Evolutionary conservation across 225 moss, liverwort and hornwort species (phyloP), one percentile per base, ranked within the genome.

Genomic region (Thuidium tamariscinum): DNA sequence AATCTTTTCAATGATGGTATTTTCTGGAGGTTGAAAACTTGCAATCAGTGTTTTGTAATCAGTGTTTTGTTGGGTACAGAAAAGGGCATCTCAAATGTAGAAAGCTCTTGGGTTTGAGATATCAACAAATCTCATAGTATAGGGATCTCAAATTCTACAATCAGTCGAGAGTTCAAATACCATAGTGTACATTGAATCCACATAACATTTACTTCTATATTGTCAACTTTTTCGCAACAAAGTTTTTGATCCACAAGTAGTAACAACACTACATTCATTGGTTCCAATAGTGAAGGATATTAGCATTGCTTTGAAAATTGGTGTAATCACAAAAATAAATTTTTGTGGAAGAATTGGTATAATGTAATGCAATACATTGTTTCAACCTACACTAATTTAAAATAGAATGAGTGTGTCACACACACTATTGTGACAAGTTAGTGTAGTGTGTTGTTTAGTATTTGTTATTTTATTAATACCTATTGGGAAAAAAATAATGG

Each of bases 371-470:
- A n/a, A n/a, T n/a, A n/a, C n/a, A 25, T 68, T 5, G 8, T 39
- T 68, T 68, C 7, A 39, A 25, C 25, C 1, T 39, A 2, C 25
- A 41, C 5, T 13, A 41, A 69, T 25, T 41, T 7, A 23, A 69
- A 69, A 25, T 41, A 39, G 5, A 5, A 2, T 69, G 41, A 9
- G 16, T 69, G 2, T 37, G 7, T 67, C 2, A 22, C 5, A 4
- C 0, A 0, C 3, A 41, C 2, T 25, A 14, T 26, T 0, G 2
- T 0, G 8, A 69, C 2, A 41, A 25, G 8, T 41, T 7, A 7
- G 1, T 68, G 2, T 39, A 41, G 1, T 8, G 1, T 1, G 1
- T 0, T 0, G 2, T 26, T 26, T 16, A 15, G 9, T 9, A 14
- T 8, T 69, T 69, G 2, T 4, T 41, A 26, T 39, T 25, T 15